Evolutionary conservation across 148 eudicot genomes (phyloP).

Genomic region (Linanthus parryae): DNA sequence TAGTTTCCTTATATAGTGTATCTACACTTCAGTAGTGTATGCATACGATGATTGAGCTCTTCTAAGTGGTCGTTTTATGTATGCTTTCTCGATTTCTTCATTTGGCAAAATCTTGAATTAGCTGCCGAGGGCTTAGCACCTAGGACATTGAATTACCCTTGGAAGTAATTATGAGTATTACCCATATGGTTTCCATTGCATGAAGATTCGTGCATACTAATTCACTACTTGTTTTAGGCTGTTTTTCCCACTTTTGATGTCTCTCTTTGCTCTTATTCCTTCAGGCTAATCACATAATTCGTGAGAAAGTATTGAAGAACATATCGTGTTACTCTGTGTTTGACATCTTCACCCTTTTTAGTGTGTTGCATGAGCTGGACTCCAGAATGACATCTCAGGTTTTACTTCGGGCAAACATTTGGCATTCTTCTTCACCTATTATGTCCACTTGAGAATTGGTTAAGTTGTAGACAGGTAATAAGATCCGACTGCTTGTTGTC

Average conservation of each 20-base stretch:
- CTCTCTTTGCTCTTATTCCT: conserved; percentile 12
- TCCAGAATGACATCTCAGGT: conserved; percentile 58
- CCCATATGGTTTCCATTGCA: too few species aligned
- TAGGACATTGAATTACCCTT: too few species aligned
- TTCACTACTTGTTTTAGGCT: neutral
- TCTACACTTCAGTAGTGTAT: neutral
- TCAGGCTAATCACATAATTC: conserved; percentile 33
- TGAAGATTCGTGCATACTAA: neutral
- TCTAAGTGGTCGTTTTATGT: neutral
- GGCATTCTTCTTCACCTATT: neutral
- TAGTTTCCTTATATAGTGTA: neutral
- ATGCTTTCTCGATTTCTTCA: neutral
- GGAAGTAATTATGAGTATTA: too few species aligned
- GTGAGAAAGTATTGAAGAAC: conserved; percentile 45
- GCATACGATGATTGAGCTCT: neutral
- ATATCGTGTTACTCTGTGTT: conserved; percentile 54
- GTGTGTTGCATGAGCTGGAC: conserved; percentile 55
- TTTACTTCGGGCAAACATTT: conserved; percentile 1
- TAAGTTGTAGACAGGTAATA: conserved; percentile 32
- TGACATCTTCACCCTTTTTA: conserved; percentile 64
- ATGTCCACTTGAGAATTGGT: conserved; percentile 7
- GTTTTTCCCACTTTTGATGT: neutral
- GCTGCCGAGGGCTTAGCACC: neutral
- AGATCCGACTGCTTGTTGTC: conserved; percentile 51
- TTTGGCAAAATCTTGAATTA: neutral